These are phyloP conservation scores for Leishmania gerbilli DNA, from an alignment of 208 protist species.

Conservation along the genomic window DNA sequence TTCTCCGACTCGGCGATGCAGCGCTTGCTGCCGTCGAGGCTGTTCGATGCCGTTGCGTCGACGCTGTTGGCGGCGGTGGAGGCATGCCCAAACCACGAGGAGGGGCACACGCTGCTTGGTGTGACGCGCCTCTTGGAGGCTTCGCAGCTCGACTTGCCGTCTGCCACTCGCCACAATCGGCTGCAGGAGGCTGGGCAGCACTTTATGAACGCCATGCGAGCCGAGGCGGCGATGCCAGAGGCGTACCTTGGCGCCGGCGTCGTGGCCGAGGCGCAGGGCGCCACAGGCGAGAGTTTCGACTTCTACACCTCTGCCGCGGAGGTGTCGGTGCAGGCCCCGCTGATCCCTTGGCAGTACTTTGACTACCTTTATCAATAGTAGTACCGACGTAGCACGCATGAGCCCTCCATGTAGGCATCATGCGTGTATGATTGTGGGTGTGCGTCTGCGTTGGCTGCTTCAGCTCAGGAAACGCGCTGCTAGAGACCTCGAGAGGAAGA, in stretches of 20 bases:
- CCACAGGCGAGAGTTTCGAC: conserved; percentile 51
- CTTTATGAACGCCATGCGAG: conserved; percentile 55
- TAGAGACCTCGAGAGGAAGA: neutral
- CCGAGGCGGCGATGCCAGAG: conserved; percentile 30
- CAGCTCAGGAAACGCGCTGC: neutral
- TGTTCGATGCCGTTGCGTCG: conserved; percentile 35
- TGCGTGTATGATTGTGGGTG: neutral
- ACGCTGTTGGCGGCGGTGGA: conserved; percentile 51
- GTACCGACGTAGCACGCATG: neutral
- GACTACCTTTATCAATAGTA: conserved; percentile 57
- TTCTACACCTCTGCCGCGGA: conserved; percentile 68
- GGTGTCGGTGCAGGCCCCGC: conserved; percentile 43
- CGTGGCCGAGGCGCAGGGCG: conserved; percentile 65
- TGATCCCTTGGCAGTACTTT: conserved; percentile 68
- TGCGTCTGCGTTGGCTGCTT: neutral
- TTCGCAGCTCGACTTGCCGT: conserved; percentile 36
- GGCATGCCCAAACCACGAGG: conserved; percentile 44
- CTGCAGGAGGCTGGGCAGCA: conserved; percentile 58
- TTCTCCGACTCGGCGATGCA: neutral
- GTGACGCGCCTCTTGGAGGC: conserved; percentile 54
- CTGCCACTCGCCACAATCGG: conserved; percentile 30
- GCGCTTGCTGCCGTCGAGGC: conserved; percentile 17
- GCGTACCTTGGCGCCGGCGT: conserved; percentile 64
- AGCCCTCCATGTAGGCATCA: neutral
- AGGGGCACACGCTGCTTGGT: conserved; percentile 59